These are phyloP conservation scores for Lichtheimia ornata DNA, from an alignment of 371 early-diverging fungal species.

Conservation along the genomic window DNA sequence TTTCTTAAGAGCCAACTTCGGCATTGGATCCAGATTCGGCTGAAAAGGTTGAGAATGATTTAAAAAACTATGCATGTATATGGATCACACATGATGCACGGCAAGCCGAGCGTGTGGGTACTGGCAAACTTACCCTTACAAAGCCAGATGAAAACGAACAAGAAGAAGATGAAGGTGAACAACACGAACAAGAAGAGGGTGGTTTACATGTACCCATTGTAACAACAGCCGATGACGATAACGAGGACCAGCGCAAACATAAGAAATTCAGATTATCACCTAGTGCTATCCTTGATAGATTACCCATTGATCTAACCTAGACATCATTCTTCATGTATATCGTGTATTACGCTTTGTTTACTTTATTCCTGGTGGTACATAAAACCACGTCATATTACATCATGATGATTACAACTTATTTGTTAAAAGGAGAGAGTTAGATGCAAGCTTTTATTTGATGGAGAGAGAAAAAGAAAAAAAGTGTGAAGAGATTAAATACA, in stretches of 20 bases:
- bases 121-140: slow-evolving; percentile 12
- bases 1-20: slow-evolving; percentile 80
- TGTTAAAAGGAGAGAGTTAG: not conserved
- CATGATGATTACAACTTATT: too few species aligned
- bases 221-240: not conserved
- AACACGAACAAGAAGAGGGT: not conserved
- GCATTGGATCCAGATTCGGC: slow-evolving; percentile 82
- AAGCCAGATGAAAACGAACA: not conserved
- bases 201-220: not conserved
- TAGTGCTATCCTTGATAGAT: slow-evolving; percentile 1
- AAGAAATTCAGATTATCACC: slow-evolving; percentile 2
- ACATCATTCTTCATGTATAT: not conserved
- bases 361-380: too few species aligned
- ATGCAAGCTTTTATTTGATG: slow-evolving; percentile 1
- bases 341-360: too few species aligned
- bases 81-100: slow-evolving; percentile 83
- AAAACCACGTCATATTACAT: too few species aligned
- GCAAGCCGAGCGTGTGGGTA: slow-evolving; percentile 75
- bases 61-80: slow-evolving; percentile 63
- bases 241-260: not conserved
- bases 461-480: not conserved
- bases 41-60: slow-evolving; percentile 71
- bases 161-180: not conserved
- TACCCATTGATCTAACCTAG: slow-evolving; percentile 8
- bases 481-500: slow-evolving; percentile 5